Conservation (phyloP, 257 asterid genomes). For the Gynochthodes officinalis region DNA sequence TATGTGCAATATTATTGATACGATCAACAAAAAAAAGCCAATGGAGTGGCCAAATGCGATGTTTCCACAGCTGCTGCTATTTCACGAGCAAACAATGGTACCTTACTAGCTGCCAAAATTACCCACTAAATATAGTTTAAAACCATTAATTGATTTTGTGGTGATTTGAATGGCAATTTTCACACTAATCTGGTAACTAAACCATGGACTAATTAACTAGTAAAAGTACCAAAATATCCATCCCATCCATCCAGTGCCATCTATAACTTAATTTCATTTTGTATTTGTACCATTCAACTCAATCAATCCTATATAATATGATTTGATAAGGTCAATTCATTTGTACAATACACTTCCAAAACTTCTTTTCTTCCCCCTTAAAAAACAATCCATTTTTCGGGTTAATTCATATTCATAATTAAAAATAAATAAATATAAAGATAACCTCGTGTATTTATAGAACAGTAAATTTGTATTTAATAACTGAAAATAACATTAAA, state of each 20-base stretch:
- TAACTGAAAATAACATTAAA: too few species aligned
- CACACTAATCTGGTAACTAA: not conserved
- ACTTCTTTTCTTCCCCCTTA: too few species aligned
- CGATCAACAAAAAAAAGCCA: not conserved
- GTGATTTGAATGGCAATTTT: not conserved
- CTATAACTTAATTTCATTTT: not conserved
- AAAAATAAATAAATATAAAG: too few species aligned
- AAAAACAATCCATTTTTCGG: too few species aligned
- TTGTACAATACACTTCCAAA: too few species aligned
- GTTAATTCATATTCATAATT: too few species aligned
- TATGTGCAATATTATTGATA: not conserved
- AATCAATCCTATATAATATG: too few species aligned
- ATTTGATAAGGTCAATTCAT: too few species aligned
- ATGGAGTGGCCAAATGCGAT: slow-evolving; percentile 8
- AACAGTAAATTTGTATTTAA: too few species aligned
- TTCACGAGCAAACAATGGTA: not conserved
- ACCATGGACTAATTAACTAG: not conserved
- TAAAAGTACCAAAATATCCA: not conserved
- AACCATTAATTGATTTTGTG: not conserved
- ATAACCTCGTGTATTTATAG: too few species aligned
- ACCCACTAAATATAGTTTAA: not conserved
- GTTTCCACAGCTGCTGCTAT: not conserved
- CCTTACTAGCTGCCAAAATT: not conserved
- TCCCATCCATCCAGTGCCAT: not conserved
- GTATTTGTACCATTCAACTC: too few species aligned